Percentiles rank a stretch among this genome's conserved stretches.
These are phyloP conservation scores for Aspergillus pseudoglaucus DNA, from an alignment of 2,329 filamentous ascomycete species.

Conservation along the genomic window DNA sequence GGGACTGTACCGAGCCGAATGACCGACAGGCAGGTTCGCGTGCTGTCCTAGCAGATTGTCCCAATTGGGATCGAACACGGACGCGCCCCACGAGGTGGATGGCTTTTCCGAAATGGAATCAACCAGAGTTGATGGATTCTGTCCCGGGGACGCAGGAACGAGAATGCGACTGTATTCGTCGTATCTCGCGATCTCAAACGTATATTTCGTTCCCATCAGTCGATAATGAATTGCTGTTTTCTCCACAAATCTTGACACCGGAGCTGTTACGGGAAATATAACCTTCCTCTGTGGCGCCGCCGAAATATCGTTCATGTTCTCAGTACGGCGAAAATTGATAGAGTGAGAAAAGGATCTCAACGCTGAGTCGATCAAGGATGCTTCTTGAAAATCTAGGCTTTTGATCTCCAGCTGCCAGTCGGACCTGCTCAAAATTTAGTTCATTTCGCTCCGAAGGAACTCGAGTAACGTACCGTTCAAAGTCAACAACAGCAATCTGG, in stretches of 20 bases:
- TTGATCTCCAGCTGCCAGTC: slow-evolving; percentile 39
- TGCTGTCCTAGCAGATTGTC: slow-evolving; percentile 34
- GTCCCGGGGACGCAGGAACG: slow-evolving; percentile 7
- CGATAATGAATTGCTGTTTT: slow-evolving; percentile 34
- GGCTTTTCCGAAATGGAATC: slow-evolving; percentile 17
- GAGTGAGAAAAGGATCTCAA: slow-evolving; percentile 25
- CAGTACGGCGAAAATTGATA: slow-evolving; percentile 18
- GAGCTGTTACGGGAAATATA: slow-evolving; percentile 18
- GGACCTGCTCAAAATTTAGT: slow-evolving; percentile 20
- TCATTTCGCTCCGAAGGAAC: neutral
- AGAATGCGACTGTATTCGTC: slow-evolving; percentile 27
- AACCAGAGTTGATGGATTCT: slow-evolving; percentile 1
- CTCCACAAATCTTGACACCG: slow-evolving; percentile 30
- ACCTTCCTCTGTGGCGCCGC: slow-evolving; percentile 23
- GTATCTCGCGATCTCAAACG: slow-evolving; percentile 39
- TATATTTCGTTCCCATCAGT: slow-evolving; percentile 34
- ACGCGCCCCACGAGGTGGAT: slow-evolving; percentile 32
- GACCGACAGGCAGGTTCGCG: slow-evolving; percentile 27
- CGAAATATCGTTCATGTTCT: slow-evolving; percentile 15
- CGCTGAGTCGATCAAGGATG: slow-evolving; percentile 18
- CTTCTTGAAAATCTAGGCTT: slow-evolving; percentile 30
- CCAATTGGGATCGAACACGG: slow-evolving; percentile 34
- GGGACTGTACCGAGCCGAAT: slow-evolving; percentile 27
- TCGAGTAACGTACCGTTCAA: slow-evolving; percentile 23
- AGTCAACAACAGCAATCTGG: slow-evolving; percentile 32